Conservation (phyloP, 495 filamentous ascomycete species). For the Letharia columbiana region DNA sequence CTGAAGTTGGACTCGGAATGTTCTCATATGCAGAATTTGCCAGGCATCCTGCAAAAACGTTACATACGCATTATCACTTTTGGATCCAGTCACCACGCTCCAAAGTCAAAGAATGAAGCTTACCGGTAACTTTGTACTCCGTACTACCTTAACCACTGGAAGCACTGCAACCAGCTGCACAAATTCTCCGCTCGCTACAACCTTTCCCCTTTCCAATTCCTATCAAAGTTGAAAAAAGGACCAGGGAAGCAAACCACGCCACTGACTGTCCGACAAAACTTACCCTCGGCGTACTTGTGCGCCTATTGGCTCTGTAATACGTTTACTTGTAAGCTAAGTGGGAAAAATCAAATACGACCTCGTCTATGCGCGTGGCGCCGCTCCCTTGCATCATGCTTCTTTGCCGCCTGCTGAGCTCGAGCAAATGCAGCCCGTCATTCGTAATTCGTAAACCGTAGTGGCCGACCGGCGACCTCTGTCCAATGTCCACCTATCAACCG, state of each 20-base stretch:
- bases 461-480: background rate
- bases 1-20: background rate
- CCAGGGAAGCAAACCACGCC: background rate
- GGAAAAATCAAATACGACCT: background rate
- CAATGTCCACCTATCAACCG: constrained; percentile 9
- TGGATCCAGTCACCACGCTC: background rate
- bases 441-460: too few relatives aligned
- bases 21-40: background rate
- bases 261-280: background rate
- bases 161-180: background rate
- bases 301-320: constrained; percentile 8
- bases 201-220: background rate
- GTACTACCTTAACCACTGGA: background rate
- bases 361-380: constrained; percentile 12
- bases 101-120: background rate
- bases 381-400: constrained; percentile 6
- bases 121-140: background rate
- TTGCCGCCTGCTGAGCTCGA: constrained; percentile 14
- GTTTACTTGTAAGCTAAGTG: too few relatives aligned
- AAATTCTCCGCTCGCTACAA: background rate
- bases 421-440: constrained; percentile 1
- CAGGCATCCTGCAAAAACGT: background rate
- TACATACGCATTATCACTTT: background rate
- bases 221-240: background rate
- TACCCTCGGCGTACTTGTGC: background rate